phyloP scores from a whole-genome alignment of 352 stramenopile species.

The Thraustochytrium striatum region DNA sequence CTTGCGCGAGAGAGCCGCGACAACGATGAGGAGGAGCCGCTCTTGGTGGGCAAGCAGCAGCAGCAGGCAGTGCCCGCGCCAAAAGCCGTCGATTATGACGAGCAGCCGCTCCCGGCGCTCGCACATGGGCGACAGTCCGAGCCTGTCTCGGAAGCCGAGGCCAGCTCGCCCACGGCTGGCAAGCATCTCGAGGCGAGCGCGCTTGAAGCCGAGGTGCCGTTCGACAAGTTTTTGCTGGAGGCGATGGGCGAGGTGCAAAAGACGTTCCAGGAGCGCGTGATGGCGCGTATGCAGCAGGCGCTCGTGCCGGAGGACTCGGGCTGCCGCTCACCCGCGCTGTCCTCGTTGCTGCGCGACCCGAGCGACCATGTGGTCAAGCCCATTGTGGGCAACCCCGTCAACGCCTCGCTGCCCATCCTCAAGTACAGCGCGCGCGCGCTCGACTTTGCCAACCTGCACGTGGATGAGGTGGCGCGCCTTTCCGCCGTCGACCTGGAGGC shows the following conservation, averaged over 20 bases:
- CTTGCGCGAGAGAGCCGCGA: too few species aligned
- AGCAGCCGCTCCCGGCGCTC: too few species aligned
- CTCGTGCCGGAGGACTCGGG: not conserved
- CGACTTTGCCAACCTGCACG: not conserved
- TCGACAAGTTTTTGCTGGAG: not conserved
- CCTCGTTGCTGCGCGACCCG: not conserved
- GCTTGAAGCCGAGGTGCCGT: too few species aligned
- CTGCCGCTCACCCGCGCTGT: not conserved
- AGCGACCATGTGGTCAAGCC: slow-evolving; percentile 15
- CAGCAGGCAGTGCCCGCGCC: too few species aligned
- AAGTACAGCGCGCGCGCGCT: slow-evolving; percentile 30
- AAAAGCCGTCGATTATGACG: too few species aligned
- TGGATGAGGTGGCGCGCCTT: not conserved
- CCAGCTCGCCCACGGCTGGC: too few species aligned
- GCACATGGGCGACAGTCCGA: too few species aligned
- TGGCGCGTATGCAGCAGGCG: not conserved
- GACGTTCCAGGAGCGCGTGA: not conserved
- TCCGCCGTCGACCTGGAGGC: slow-evolving; percentile 4
- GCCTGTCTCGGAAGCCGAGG: too few species aligned
- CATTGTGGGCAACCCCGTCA: slow-evolving; percentile 39
- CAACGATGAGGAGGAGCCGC: too few species aligned
- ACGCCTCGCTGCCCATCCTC: not conserved
- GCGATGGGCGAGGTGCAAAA: not conserved
- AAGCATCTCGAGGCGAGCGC: too few species aligned
- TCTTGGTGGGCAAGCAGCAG: too few species aligned